phyloP scores from a whole-genome alignment of 129 eudicot genomes.

The Flaveria robusta region DNA sequence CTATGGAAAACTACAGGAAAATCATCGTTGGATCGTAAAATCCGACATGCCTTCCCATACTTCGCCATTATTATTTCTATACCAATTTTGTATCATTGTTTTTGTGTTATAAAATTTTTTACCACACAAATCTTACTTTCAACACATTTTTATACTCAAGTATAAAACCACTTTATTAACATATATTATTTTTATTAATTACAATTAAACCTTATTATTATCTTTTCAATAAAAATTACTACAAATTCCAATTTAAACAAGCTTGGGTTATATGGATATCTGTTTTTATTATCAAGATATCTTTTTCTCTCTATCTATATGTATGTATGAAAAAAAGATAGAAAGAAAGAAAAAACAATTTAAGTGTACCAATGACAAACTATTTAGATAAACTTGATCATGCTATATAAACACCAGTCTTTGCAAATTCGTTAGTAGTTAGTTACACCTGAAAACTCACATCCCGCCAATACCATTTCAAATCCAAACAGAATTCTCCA shows the following conservation, averaged over 20 bases:
- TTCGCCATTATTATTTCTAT: too few species aligned
- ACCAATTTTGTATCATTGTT: too few species aligned
- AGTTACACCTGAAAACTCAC: constrained; percentile 21
- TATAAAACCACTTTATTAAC: background rate
- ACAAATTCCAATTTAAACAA: background rate
- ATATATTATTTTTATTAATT: background rate
- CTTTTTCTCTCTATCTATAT: too few species aligned
- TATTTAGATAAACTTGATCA: background rate
- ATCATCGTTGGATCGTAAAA: too few species aligned
- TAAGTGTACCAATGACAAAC: too few species aligned
- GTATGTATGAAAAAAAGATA: too few species aligned
- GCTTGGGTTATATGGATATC: too few species aligned
- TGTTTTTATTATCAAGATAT: too few species aligned
- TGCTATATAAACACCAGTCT: background rate
- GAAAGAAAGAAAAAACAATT: too few species aligned
- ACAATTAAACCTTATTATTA: too few species aligned
- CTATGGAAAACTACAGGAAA: too few species aligned
- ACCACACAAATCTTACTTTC: background rate
- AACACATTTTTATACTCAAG: background rate
- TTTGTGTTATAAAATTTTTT: background rate
- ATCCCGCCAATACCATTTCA: constrained; percentile 27
- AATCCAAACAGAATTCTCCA: background rate
- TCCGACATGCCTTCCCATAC: too few species aligned
- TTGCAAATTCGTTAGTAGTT: constrained; percentile 12
- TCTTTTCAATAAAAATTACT: background rate